Percentiles rank a stretch among this genome's conserved stretches.
phyloP scores from a whole-genome alignment of 345 rosid genomes.

The Hibiscus mutabilis region DNA sequence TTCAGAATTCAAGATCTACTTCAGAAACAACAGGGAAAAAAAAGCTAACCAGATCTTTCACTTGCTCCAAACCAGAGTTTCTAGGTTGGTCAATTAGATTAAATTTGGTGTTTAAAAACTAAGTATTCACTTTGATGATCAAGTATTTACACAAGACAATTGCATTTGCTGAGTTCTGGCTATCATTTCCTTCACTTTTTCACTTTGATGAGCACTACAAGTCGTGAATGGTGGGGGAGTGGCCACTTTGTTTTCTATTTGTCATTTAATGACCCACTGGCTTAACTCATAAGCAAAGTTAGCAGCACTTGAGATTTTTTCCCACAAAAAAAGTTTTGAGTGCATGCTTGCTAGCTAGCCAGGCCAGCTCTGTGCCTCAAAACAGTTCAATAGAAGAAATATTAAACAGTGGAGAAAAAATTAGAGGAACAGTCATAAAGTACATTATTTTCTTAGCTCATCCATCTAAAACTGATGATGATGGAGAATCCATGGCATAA shows the following conservation, averaged over 20 bases:
- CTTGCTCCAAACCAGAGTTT: no score
- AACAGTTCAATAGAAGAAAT: neutral
- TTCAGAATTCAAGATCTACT: no score
- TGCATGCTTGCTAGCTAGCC: no score
- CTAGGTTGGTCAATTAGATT: no score
- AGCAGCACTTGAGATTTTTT: neutral
- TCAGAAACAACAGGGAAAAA: no score
- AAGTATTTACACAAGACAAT: neutral
- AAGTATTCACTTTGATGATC: no score
- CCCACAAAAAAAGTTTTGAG: no score
- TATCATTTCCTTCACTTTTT: neutral
- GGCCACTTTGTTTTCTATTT: neutral
- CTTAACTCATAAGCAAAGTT: slow-evolving; percentile 8
- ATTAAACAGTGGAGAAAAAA: neutral
- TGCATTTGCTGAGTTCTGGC: neutral
- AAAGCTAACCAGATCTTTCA: no score
- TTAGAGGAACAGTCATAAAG: neutral
- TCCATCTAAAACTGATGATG: neutral
- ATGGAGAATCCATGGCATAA: neutral
- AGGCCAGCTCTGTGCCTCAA: neutral
- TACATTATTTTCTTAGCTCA: neutral
- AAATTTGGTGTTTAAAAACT: no score
- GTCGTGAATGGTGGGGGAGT: slow-evolving; percentile 1
- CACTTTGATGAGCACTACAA: neutral
- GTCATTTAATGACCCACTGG: neutral